Conservation (phyloP, 208 protist species). For the Crithidia acanthocephali region DNA sequence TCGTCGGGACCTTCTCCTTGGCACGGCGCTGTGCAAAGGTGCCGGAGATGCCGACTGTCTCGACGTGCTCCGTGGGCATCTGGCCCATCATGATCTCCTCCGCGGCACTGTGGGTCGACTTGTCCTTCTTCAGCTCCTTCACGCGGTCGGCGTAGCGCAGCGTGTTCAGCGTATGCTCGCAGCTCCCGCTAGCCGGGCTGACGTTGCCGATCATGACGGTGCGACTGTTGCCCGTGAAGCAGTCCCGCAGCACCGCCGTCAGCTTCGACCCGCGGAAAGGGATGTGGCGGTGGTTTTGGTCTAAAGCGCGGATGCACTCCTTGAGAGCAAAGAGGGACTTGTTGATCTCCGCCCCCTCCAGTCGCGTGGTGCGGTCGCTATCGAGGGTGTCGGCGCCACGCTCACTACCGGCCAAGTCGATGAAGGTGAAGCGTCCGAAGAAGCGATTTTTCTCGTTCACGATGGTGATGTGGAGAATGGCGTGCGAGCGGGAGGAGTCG, state of each 20-base stretch:
- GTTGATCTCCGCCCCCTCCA: slow-evolving; percentile 93
- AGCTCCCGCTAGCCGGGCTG: slow-evolving; percentile 82
- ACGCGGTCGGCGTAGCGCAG: slow-evolving; percentile 88
- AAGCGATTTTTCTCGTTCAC: slow-evolving; percentile 91
- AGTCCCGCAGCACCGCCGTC: slow-evolving; percentile 92
- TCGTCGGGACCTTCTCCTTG: slow-evolving; percentile 57
- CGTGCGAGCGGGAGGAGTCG: slow-evolving; percentile 94
- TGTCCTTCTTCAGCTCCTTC: slow-evolving; percentile 95
- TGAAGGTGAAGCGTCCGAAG: slow-evolving; percentile 89
- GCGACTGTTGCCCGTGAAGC: slow-evolving; percentile 91
- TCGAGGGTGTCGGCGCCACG: slow-evolving; percentile 77
- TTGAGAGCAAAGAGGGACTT: slow-evolving; percentile 90
- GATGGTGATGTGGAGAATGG: slow-evolving; percentile 92
- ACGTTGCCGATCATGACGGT: slow-evolving; percentile 96
- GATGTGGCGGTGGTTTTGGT: slow-evolving; percentile 87
- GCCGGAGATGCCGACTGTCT: slow-evolving; percentile 75
- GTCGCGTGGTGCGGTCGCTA: slow-evolving; percentile 77
- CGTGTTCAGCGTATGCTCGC: slow-evolving; percentile 86
- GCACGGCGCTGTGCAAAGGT: slow-evolving; percentile 84
- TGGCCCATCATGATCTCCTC: slow-evolving; percentile 95
- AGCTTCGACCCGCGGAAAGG: slow-evolving; percentile 95
- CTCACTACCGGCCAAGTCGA: slow-evolving; percentile 95
- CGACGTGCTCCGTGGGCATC: slow-evolving; percentile 88
- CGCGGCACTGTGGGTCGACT: slow-evolving; percentile 68
- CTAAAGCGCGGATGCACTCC: slow-evolving; percentile 89